Evolutionary conservation across 495 filamentous ascomycete genomes (phyloP).

Genomic region (Penicillium alfredii): DNA sequence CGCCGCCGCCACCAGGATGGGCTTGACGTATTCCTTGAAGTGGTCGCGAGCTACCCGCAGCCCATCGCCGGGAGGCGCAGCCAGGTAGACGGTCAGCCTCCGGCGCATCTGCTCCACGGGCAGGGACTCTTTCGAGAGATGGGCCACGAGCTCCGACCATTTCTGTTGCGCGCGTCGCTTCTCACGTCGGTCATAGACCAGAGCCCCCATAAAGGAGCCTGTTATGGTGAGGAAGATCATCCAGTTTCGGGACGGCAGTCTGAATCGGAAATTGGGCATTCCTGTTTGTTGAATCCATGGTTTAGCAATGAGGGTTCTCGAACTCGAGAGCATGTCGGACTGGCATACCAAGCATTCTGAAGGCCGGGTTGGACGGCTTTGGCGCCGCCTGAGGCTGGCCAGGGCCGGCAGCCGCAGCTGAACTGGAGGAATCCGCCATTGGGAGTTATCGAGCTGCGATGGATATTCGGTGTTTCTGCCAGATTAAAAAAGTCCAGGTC

Average conservation of each 20-base stretch:
- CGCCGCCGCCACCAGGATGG: conserved; percentile 80
- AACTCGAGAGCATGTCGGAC: too few relatives aligned
- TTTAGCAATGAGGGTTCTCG: background rate
- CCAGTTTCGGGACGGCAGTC: conserved; percentile 95
- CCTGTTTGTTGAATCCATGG: conserved; percentile 43
- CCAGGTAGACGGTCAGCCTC: conserved; percentile 79
- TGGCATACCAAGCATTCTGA: conserved; percentile 71
- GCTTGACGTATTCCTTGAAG: conserved; percentile 94
- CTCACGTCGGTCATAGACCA: conserved; percentile 86
- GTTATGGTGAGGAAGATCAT: conserved; percentile 84
- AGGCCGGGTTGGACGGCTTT: conserved; percentile 56
- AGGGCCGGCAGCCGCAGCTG: conserved; percentile 26
- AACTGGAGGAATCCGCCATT: conserved; percentile 36
- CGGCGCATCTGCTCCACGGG: conserved; percentile 66
- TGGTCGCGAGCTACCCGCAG: conserved; percentile 79
- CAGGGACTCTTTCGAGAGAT: conserved; percentile 72
- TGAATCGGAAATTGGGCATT: conserved; percentile 70
- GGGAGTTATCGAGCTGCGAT: background rate
- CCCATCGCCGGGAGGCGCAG: conserved; percentile 79
- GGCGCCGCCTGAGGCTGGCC: conserved; percentile 36
- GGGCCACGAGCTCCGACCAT: conserved; percentile 84
- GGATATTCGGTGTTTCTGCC: background rate
- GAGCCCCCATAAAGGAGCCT: conserved; percentile 64
- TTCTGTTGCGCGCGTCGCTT: conserved; percentile 76
- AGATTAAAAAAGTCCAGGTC: background rate